A percentile compares a stretch with the other conserved stretches of the same genome.
Evolutionary conservation across 495 filamentous ascomycete genomes (phyloP).

Genomic region (Copromyces sp.): DNA sequence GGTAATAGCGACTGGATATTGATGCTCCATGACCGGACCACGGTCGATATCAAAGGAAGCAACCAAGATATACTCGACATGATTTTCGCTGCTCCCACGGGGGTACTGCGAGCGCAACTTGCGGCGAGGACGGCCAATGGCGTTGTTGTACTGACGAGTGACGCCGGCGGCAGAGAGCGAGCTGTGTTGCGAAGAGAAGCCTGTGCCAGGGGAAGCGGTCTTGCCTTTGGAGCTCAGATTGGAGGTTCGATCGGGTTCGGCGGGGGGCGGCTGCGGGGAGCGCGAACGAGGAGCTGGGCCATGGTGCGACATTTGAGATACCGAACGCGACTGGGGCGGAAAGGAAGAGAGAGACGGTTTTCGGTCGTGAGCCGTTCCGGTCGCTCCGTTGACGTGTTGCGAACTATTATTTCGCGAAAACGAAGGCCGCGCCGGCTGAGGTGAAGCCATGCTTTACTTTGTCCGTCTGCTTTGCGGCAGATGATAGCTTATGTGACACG

Average conservation of each 20-base stretch:
- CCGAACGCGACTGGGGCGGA: slow-evolving; percentile 44
- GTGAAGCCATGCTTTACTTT: not conserved
- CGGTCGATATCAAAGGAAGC: slow-evolving; percentile 95
- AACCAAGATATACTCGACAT: slow-evolving; percentile 99
- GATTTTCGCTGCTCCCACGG: slow-evolving; percentile 63
- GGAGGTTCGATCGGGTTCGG: slow-evolving; percentile 38
- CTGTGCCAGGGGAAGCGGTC: slow-evolving; percentile 40
- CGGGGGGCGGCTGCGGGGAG: slow-evolving; percentile 40
- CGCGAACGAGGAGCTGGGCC: slow-evolving; percentile 29
- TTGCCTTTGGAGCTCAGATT: slow-evolving; percentile 47
- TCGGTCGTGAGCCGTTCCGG: slow-evolving; percentile 21
- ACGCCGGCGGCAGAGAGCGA: slow-evolving; percentile 32
- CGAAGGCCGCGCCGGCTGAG: slow-evolving; percentile 5
- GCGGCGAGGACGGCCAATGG: slow-evolving; percentile 29
- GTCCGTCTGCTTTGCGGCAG: not conserved
- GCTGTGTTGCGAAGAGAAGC: slow-evolving; percentile 44
- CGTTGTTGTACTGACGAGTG: slow-evolving; percentile 28
- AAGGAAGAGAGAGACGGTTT: slow-evolving; percentile 48
- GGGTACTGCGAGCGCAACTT: slow-evolving; percentile 81
- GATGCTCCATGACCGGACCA: slow-evolving; percentile 96
- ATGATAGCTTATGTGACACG: not conserved
- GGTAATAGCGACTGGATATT: slow-evolving; percentile 87
- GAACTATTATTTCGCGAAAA: slow-evolving; percentile 8
- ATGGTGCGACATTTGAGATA: slow-evolving; percentile 40
- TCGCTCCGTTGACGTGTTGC: not conserved